A percentile compares a stretch with the other conserved stretches of the same genome.
Evolutionary conservation across 2,329 filamentous ascomycete genomes (phyloP).

Genomic region (Cercospora citrullina): DNA sequence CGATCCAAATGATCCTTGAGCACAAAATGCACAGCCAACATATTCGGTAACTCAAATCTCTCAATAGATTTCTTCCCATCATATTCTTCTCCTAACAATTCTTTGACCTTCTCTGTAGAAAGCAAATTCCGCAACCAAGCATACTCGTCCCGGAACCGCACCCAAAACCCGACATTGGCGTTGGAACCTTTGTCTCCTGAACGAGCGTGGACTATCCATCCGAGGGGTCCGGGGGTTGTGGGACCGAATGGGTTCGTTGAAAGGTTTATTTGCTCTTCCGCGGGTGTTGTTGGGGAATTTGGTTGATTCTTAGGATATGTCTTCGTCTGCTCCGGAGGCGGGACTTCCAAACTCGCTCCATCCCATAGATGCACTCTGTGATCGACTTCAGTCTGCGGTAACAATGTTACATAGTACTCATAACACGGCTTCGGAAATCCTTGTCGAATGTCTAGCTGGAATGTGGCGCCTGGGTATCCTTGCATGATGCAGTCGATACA

Average conservation of each 20-base stretch:
- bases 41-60: conserved; percentile 38
- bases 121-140: conserved; percentile 38
- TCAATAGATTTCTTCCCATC: conserved; percentile 38
- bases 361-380: conserved; percentile 35
- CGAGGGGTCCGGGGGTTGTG: conserved; percentile 42
- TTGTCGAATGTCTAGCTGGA: conserved; percentile 41
- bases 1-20: conserved; percentile 39
- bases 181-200: conserved; percentile 40
- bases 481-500: conserved; percentile 49
- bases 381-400: conserved; percentile 35
- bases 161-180: conserved; percentile 45
- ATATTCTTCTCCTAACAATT: conserved; percentile 39
- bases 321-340: conserved; percentile 38
- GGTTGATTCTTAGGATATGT: conserved; percentile 41
- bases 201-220: conserved; percentile 40
- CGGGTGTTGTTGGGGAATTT: conserved; percentile 29
- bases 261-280: background rate
- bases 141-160: conserved; percentile 40
- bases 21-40: conserved; percentile 39
- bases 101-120: conserved; percentile 31
- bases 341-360: conserved; percentile 37
- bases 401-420: conserved; percentile 46
- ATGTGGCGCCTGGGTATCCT: conserved; percentile 38
- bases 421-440: conserved; percentile 44
- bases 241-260: conserved; percentile 36